Base-by-base conservation (phyloP, 345 rosid species). In the Eucalyptus leucophloia region DNA sequence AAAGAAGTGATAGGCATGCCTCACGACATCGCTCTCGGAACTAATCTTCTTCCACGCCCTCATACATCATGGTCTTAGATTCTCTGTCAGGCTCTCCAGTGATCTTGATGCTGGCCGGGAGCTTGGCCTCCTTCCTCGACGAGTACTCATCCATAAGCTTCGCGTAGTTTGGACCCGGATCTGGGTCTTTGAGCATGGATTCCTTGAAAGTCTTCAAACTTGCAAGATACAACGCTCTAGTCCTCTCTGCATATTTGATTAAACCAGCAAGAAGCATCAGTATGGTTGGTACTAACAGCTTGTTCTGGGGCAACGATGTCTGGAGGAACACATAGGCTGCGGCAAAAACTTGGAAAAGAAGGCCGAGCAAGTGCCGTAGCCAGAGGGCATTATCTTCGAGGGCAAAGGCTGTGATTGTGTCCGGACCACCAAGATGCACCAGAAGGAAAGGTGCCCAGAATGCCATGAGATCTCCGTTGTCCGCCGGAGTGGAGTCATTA, bases 381-480 rank as follows among this genome's bases (percentile, higher is more conserved):
- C 95, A 95, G 12, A 96, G 96, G 49, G 92, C 95, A 77, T 95
- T 96, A 44, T 96, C 98, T 53, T 96, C 98, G 5, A 96, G 94
- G 6, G 97, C 92, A 6, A 94, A 93, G 2, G 96, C 95, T 15
- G 98, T 95, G 72, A 96, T 95, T 8, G 96, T 91, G 50, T 49
- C 50, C 50, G 50, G 50, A 49, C 97, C 97, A 16, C 96, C 97
- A 12, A 95, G 94, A 83, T 95, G 98, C 37, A 96, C 34, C 47
- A 95, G 88, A 77, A 96, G 91, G 91, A 96, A 96, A 3, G 97
- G 95, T 24, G 98, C 94, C 98, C 98, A 96, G 67, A 96, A 92
- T 24, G 95, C 95, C 88, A 95, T 44, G 45, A 96, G 93, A 30
- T 92, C 90, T 12, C 40, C 37, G 88, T 92, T 91, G 4, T 91